A percentile compares a stretch with the other conserved stretches of the same genome.
These are phyloP conservation scores for Spinacia oleracea DNA, from an alignment of 179 eudicot species.

Conservation along the genomic window DNA sequence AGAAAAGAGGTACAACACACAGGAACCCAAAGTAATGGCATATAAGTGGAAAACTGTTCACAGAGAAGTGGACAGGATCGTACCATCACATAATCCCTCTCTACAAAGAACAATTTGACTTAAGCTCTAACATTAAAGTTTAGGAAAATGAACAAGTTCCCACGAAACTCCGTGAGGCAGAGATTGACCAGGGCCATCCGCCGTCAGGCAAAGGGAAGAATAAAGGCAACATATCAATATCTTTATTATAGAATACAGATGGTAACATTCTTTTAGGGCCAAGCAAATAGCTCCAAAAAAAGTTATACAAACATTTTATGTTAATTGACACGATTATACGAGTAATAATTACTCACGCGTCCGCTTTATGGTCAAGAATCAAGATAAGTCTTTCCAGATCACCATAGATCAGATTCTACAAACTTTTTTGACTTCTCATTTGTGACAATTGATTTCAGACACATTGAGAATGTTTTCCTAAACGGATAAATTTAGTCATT, in stretches of 20 bases:
- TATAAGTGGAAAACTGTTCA: background rate
- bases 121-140: background rate
- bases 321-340: background rate
- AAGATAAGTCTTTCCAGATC: background rate
- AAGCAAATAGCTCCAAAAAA: background rate
- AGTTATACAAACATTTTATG: background rate
- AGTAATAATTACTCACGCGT: background rate
- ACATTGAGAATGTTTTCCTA: background rate
- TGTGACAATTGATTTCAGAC: background rate
- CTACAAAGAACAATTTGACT: background rate
- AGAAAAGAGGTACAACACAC: too few relatives aligned
- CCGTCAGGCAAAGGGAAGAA: background rate
- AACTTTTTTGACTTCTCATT: background rate
- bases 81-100: background rate
- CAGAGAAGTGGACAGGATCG: background rate
- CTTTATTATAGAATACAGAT: background rate
- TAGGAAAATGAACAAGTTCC: background rate
- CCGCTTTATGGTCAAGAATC: background rate
- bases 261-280: background rate
- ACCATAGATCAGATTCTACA: background rate
- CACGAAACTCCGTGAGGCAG: background rate
- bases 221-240: background rate
- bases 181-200: background rate
- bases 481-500: background rate
- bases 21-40: background rate